A percentile compares a stretch with the other conserved stretches of the same genome.
phyloP scores from a whole-genome alignment of 2,329 filamentous ascomycete genomes.

The Hypocrella siamensis region DNA sequence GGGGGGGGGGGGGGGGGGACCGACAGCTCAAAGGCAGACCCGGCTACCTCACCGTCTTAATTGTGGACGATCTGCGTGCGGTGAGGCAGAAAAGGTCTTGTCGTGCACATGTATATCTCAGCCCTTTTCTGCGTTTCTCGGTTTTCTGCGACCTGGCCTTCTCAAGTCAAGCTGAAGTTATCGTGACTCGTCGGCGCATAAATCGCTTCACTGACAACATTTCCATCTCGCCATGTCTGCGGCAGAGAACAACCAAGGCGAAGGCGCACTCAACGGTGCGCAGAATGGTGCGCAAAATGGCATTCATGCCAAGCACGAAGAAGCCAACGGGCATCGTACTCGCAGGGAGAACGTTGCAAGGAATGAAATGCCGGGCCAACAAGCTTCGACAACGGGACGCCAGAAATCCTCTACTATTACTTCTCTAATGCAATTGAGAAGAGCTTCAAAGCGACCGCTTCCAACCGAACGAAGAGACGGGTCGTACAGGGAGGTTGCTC shows the following conservation, averaged over 20 bases:
- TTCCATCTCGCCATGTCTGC: too few relatives aligned
- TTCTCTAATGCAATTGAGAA: slow-evolving; percentile 16
- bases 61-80: too few relatives aligned
- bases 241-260: not conserved
- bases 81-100: too few relatives aligned
- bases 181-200: too few relatives aligned
- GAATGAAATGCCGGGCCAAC: not conserved
- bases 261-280: not conserved
- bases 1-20: too few relatives aligned
- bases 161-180: too few relatives aligned
- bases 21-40: too few relatives aligned
- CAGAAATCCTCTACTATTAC: slow-evolving; percentile 4
- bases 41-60: too few relatives aligned
- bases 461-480: slow-evolving; percentile 48
- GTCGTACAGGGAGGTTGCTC: slow-evolving; percentile 33
- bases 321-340: slow-evolving; percentile 4
- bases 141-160: too few relatives aligned
- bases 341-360: slow-evolving; percentile 2
- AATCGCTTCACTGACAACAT: too few relatives aligned
- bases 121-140: too few relatives aligned
- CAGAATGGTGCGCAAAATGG: slow-evolving; percentile 10
- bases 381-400: not conserved
- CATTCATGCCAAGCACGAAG: slow-evolving; percentile 6
- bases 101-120: too few relatives aligned
- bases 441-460: slow-evolving; percentile 42